phyloP scores from a whole-genome alignment of 352 stramenopile species.

The Pythium apleroticum region DNA sequence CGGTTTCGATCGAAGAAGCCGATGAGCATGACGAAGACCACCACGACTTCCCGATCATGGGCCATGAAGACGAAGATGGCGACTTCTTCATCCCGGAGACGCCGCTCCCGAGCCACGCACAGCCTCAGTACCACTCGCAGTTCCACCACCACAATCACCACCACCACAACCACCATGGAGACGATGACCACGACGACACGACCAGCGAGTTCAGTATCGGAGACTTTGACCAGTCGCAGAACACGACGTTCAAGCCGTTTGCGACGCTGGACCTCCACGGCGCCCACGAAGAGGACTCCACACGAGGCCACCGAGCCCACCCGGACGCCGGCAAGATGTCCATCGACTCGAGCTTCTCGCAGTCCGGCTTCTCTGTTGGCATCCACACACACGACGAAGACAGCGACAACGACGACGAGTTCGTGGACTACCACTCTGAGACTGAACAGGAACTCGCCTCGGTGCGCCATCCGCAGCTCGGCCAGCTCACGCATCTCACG shows the following conservation, averaged over 20 bases:
- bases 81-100: conserved; percentile 24
- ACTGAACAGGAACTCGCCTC: conserved; percentile 8
- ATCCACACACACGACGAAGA: conserved; percentile 18
- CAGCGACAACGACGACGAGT: conserved; percentile 17
- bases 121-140: conserved; percentile 6
- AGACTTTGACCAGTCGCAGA: conserved; percentile 23
- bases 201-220: conserved; percentile 25
- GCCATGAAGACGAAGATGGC: conserved; percentile 22
- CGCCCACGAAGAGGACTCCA: neutral
- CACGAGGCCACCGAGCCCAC: neutral
- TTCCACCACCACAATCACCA: conserved; percentile 20
- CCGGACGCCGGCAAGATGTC: conserved; percentile 13
- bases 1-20: conserved; percentile 15
- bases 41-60: conserved; percentile 23
- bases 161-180: neutral
- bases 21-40: conserved; percentile 18
- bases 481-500: conserved; percentile 16
- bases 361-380: conserved; percentile 24
- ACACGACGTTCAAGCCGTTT: conserved; percentile 20
- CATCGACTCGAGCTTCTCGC: conserved; percentile 16
- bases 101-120: neutral
- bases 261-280: conserved; percentile 13
- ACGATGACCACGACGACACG: conserved; percentile 22
- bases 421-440: conserved; percentile 24
- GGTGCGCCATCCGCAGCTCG: conserved; percentile 18